phyloP scores from a whole-genome alignment of 306 rosid genomes.

The Medicago truncatula region MtrunA17r5.0-ANR NC_053048.1:31030501-31031000 shows the following conservation, averaged over 20 bases:
- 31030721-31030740: neutral
- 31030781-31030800: neutral
- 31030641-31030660: neutral
- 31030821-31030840: no score
- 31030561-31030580: neutral
- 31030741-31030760: neutral
- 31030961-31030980: no score
- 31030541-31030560: neutral
- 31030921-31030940: no score
- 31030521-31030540: neutral
- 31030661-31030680: slow-evolving; percentile 8
- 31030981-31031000: no score
- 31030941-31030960: no score
- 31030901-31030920: no score
- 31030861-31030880: no score
- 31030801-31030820: no score
- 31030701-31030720: neutral
- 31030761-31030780: neutral
- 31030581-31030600: slow-evolving; percentile 20
- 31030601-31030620: neutral
- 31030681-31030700: slow-evolving; percentile 41
- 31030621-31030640: neutral
- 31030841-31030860: no score
- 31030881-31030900: no score
- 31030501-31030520: slow-evolving; percentile 30